phyloP scores from a whole-genome alignment of 768 basidiomycete species.

The Tylopilus subfusipes region DNA sequence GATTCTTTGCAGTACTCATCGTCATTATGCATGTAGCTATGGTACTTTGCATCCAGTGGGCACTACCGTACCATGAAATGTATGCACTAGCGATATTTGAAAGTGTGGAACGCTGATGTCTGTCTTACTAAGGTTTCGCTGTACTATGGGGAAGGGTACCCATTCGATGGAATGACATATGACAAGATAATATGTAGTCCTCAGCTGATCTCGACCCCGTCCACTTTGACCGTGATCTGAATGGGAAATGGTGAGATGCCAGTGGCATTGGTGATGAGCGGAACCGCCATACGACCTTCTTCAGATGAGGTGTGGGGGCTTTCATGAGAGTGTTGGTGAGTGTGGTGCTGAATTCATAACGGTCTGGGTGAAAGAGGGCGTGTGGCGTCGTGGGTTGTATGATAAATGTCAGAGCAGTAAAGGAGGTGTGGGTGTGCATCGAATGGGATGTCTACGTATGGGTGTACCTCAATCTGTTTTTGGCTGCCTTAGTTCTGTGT shows the following conservation, averaged over 20 bases:
- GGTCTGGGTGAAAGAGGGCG: slow-evolving; percentile 31
- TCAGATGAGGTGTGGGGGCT: slow-evolving; percentile 75
- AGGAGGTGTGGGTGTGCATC: not conserved
- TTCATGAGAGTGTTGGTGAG: slow-evolving; percentile 61
- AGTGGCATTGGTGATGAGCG: slow-evolving; percentile 71
- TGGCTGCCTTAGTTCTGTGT: slow-evolving; percentile 74
- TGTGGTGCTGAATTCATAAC: slow-evolving; percentile 51
- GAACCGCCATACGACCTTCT: slow-evolving; percentile 67
- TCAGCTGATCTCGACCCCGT: slow-evolving; percentile 57
- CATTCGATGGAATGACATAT: not conserved
- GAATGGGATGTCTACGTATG: not conserved
- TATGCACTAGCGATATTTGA: not conserved
- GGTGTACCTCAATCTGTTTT: slow-evolving; percentile 55
- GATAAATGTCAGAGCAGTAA: not conserved
- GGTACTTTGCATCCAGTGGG: not conserved
- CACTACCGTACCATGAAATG: not conserved
- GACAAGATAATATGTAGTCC: too few relatives aligned
- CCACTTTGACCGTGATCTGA: slow-evolving; percentile 63
- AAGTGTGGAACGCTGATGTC: too few relatives aligned
- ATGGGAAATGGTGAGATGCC: slow-evolving; percentile 83
- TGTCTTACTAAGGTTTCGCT: not conserved
- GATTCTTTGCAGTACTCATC: not conserved
- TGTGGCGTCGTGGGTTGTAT: not conserved
- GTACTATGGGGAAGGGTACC: not conserved
- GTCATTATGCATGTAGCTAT: slow-evolving; percentile 9